These are phyloP conservation scores for Beauveria sp. DNA, from an alignment of 2,329 filamentous ascomycete species.

Conservation along the genomic window DNA sequence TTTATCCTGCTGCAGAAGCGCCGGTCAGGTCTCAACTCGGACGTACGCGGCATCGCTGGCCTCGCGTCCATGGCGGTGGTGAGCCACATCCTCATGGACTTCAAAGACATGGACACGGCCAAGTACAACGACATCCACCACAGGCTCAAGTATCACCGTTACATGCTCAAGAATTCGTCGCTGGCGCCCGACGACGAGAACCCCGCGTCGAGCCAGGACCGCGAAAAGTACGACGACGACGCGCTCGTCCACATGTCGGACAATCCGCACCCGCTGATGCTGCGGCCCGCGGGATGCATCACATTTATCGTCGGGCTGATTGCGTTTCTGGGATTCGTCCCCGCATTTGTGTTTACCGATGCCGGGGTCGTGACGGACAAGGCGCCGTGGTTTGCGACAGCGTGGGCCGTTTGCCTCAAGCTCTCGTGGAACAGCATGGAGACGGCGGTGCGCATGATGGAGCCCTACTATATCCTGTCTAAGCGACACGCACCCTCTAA, in stretches of 20 bases:
- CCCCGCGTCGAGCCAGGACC: constrained; percentile 30
- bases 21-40: constrained; percentile 57
- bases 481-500: constrained; percentile 56
- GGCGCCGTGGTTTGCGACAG: constrained; percentile 58
- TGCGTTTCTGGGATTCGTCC: constrained; percentile 50
- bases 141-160: constrained; percentile 57
- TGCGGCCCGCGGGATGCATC: constrained; percentile 51
- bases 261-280: constrained; percentile 63
- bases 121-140: constrained; percentile 60
- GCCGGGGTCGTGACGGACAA: constrained; percentile 50
- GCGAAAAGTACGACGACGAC: constrained; percentile 32
- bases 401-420: constrained; percentile 58
- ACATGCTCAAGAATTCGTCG: constrained; percentile 62
- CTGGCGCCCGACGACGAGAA: constrained; percentile 56
- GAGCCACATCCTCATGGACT: constrained; percentile 66
- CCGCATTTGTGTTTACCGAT: constrained; percentile 53
- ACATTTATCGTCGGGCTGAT: constrained; percentile 53
- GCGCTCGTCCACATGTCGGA: constrained; percentile 36
- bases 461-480: constrained; percentile 66
- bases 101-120: constrained; percentile 62
- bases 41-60: constrained; percentile 67
- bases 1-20: constrained; percentile 54
- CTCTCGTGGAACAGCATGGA: constrained; percentile 63
- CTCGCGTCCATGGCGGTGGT: constrained; percentile 69
- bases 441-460: constrained; percentile 62